Evolutionary conservation across 371 early-diverging fungal species (phyloP), one percentile per base, ranked within the genome.

Genomic region (Saksenaea oblongispora): DNA sequence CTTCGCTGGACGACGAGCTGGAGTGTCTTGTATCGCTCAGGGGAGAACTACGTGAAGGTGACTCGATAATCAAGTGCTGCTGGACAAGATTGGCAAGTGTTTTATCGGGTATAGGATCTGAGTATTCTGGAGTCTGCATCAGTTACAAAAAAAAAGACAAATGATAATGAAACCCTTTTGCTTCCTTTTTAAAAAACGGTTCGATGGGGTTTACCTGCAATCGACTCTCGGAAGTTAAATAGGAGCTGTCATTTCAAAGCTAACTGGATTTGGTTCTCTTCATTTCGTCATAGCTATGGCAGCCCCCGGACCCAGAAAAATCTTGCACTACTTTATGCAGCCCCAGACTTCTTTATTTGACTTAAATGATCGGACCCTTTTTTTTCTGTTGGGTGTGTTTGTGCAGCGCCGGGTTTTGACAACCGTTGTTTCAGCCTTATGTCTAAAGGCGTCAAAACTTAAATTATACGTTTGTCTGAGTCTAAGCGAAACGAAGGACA

Each of bases 51-150:
- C 27, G 15, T 24, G 61, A 58, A 41, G 63, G 42, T 1, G 67
- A 67, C 39, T 63, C 64, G 34, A 61, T 64, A 10, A 77, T 68
- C 54, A 77, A 44, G 54, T 77, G 78, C 24, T 74, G 78, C 31
- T 74, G 72, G 7, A 72, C 78, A 36, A 77, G 47, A 26, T 54
- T 61, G 3, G 64, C 67, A 34, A 77, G 69, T 1, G 67, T 61
- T 17, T 70, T 61, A 37, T 74, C 78, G n/a, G 77, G 69, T 56
- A 77, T 76, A 24, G 63, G 55, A 24, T 66, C 62, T 10, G 62
- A 47, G 15, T 54, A 47, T n/a, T 26, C 36, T 58, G 58, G n/a
- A 18, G 54, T 54, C 54, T 24, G 37, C 51, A 64, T 55, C 34
- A 54, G 26, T 24, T 44, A 37, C 9, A 41, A 59, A 60, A 56